Evolutionary conservation across 2,329 filamentous ascomycete genomes (phyloP).

Genomic region (Emergomyces orientalis): DNA sequence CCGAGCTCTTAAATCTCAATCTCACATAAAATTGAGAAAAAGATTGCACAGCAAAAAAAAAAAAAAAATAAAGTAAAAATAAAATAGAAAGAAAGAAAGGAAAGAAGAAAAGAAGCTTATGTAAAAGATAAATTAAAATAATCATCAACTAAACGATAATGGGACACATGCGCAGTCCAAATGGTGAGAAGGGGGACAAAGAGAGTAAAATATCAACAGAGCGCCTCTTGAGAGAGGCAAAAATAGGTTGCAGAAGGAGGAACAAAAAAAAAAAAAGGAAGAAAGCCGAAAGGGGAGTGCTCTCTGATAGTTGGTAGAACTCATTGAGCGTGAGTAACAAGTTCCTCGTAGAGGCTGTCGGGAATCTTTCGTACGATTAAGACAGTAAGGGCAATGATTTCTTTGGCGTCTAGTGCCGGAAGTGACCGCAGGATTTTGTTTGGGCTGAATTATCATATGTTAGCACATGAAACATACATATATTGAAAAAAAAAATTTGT

Average conservation of each 20-base stretch:
- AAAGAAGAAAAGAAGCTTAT: too few relatives aligned
- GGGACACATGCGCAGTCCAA: background rate
- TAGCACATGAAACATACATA: slow-evolving; percentile 13
- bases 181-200: background rate
- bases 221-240: background rate
- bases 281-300: too few relatives aligned
- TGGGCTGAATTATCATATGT: slow-evolving; percentile 49
- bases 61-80: too few relatives aligned
- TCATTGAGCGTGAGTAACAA: slow-evolving; percentile 68
- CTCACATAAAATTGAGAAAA: background rate
- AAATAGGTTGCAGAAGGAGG: background rate
- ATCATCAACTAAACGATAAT: background rate
- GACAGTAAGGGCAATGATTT: slow-evolving; percentile 76
- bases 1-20: background rate
- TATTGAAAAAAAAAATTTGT: background rate
- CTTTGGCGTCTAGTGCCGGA: slow-evolving; percentile 70
- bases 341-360: slow-evolving; percentile 79
- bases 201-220: background rate
- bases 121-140: background rate
- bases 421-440: slow-evolving; percentile 87
- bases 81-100: too few relatives aligned
- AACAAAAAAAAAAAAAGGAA: background rate
- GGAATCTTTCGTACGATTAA: slow-evolving; percentile 84
- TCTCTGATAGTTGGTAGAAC: background rate
- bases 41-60: background rate